A percentile compares a stretch with the other conserved stretches of the same genome.
Conservation (phyloP, 768 basidiomycete genomes). For the Tulasnella sp. region DNA sequence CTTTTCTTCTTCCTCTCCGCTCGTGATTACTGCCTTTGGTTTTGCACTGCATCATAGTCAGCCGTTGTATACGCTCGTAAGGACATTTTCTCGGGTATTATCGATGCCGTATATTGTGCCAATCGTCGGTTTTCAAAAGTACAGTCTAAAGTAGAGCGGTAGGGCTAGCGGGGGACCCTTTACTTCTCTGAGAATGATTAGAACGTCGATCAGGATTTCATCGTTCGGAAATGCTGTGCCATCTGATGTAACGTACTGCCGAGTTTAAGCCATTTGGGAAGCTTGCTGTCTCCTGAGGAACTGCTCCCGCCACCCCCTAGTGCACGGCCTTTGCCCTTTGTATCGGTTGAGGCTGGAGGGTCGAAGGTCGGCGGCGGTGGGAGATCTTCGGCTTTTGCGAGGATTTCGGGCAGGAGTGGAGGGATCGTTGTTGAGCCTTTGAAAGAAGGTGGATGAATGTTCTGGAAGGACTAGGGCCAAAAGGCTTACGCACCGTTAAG, state of each 20-base stretch:
- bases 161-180: background rate
- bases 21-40: background rate
- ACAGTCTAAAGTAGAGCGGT: background rate
- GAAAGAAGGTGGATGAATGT: background rate
- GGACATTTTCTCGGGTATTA: background rate
- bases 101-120: background rate
- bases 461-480: background rate
- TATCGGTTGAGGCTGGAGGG: constrained; percentile 6
- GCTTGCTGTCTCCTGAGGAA: constrained; percentile 37
- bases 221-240: background rate
- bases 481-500: constrained; percentile 44
- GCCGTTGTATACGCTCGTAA: background rate
- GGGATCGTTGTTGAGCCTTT: constrained; percentile 48
- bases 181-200: background rate
- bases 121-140: background rate
- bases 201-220: background rate
- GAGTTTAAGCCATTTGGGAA: constrained; percentile 72
- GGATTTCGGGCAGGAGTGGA: constrained; percentile 47
- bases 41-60: background rate
- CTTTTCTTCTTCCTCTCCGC: background rate
- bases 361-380: constrained; percentile 42
- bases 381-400: constrained; percentile 51
- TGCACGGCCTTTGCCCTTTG: background rate
- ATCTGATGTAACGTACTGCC: constrained; percentile 8
- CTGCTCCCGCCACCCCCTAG: constrained; percentile 7